phyloP scores from a whole-genome alignment of 495 filamentous ascomycete species.

The Neurospora pannonica region DNA sequence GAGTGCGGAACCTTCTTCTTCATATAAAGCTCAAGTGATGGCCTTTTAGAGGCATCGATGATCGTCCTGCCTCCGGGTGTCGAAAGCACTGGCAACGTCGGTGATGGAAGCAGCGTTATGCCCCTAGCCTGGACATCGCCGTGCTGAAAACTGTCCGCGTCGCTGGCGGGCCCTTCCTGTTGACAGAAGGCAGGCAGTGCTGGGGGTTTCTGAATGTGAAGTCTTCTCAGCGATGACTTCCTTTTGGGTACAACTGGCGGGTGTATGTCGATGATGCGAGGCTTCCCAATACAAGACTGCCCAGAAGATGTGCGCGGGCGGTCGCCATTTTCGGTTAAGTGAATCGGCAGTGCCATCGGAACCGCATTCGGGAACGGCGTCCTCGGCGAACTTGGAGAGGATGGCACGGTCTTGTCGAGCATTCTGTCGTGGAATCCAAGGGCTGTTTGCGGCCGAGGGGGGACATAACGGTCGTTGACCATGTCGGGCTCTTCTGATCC shows the following conservation, averaged over 20 bases:
- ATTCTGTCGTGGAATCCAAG: background rate
- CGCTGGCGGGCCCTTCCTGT: background rate
- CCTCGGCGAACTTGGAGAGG: background rate
- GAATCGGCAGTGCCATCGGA: background rate
- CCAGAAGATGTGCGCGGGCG: slow-evolving; percentile 10
- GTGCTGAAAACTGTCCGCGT: background rate
- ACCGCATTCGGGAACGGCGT: background rate
- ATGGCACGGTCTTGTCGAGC: background rate
- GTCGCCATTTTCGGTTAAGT: background rate
- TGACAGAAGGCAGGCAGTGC: background rate
- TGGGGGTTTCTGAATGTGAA: background rate
- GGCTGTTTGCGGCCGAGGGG: background rate
- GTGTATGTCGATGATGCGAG: slow-evolving; percentile 20
- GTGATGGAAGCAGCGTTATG: background rate
- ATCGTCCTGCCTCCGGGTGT: slow-evolving; percentile 10
- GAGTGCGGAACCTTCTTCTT: background rate
- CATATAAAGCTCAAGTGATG: slow-evolving; percentile 4
- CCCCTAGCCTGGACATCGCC: background rate
- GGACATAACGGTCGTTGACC: background rate
- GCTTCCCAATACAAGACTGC: slow-evolving; percentile 3
- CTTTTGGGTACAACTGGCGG: slow-evolving; percentile 9
- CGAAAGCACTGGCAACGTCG: slow-evolving; percentile 2
- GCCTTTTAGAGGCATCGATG: slow-evolving; percentile 14
- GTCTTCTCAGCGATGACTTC: slow-evolving; percentile 7
- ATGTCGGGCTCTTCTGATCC: background rate